These are phyloP conservation scores for Globisporangium paddicum DNA, from an alignment of 352 stramenopile genomes.

Conservation along the genomic window DNA sequence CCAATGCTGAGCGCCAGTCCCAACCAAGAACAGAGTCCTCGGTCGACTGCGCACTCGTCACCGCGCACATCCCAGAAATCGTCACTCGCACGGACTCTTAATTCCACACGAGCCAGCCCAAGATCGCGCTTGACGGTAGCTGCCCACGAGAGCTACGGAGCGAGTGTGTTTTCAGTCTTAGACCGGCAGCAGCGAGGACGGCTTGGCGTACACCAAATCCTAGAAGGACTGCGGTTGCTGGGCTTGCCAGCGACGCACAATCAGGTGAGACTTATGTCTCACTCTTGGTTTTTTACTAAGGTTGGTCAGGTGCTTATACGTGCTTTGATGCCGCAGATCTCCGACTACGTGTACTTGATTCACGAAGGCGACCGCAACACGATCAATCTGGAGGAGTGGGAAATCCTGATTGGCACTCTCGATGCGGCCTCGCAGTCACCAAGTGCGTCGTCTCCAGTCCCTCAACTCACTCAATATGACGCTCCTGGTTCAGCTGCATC, in stretches of 20 bases:
- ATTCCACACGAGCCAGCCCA: conserved; percentile 5
- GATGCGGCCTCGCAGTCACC: conserved; percentile 49
- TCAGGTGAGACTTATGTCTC: conserved; percentile 24
- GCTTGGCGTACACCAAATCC: conserved; percentile 50
- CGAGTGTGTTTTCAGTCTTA: conserved; percentile 47
- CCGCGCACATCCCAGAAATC: conserved; percentile 11
- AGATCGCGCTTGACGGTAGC: not conserved
- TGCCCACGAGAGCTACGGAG: conserved; percentile 25
- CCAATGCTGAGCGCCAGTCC: conserved; percentile 2
- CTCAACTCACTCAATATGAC: not conserved
- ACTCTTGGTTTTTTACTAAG: not conserved
- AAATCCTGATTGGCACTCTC: conserved; percentile 58
- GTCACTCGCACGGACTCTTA: conserved; percentile 19
- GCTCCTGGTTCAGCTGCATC: not conserved
- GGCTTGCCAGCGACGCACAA: conserved; percentile 59
- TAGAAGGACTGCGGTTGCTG: conserved; percentile 48
- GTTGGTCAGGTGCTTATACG: not conserved
- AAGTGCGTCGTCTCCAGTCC: not conserved
- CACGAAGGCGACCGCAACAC: conserved; percentile 49
- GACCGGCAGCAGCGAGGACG: conserved; percentile 38
- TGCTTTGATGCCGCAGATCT: too few species aligned
- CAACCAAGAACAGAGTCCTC: conserved; percentile 15
- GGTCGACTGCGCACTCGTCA: not conserved
- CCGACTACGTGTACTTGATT: conserved; percentile 72
- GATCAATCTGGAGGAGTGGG: conserved; percentile 62